Evolutionary conservation across 78 protist genomes (phyloP).

Genomic region (Dictyostelium brefeldianum): DNA sequence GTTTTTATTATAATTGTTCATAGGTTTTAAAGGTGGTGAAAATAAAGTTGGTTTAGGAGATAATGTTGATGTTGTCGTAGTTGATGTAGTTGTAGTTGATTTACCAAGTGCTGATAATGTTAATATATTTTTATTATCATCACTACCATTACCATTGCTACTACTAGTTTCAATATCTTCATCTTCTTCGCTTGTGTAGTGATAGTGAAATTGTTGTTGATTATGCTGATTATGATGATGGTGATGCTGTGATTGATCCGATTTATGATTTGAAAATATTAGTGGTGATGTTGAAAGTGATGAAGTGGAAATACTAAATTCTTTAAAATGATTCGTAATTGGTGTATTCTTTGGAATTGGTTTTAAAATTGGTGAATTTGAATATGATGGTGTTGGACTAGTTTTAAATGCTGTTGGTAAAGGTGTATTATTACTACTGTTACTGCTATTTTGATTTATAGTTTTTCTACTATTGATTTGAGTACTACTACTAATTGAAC

Average conservation of each 20-base stretch:
- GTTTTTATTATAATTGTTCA: neutral
- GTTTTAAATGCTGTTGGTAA: neutral
- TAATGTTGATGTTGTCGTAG: neutral
- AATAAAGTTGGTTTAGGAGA: neutral
- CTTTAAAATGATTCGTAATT: neutral
- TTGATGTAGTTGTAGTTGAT: neutral
- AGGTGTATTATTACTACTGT: neutral
- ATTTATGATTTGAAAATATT: constrained; percentile 16
- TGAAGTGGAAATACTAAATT: neutral
- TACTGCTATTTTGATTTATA: neutral
- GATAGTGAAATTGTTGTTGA: neutral
- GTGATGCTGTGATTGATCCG: neutral
- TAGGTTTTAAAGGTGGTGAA: neutral
- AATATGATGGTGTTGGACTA: neutral
- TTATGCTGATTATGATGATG: neutral
- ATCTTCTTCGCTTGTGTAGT: neutral
- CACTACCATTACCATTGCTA: neutral
- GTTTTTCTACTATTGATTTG: neutral
- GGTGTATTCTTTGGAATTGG: neutral
- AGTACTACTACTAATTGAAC: neutral
- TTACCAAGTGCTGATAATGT: neutral
- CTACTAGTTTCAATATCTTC: neutral
- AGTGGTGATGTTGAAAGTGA: constrained; percentile 17
- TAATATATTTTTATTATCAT: neutral
- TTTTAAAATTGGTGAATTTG: constrained; percentile 4